These are phyloP conservation scores for Xylaria longipes DNA, from an alignment of 495 filamentous ascomycete species.

Conservation along the genomic window DNA sequence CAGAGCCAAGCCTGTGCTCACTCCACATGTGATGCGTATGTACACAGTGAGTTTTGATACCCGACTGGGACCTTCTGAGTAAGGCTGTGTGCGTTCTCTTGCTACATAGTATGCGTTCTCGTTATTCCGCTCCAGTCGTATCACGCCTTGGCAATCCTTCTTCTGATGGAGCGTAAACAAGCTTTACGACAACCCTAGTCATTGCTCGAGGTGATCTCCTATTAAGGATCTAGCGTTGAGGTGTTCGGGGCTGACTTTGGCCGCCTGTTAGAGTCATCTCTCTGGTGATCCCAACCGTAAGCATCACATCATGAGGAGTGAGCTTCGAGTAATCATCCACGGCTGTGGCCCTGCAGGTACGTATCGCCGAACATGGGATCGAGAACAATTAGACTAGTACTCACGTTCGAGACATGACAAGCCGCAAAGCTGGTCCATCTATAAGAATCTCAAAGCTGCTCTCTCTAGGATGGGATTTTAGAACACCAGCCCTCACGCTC, in stretches of 20 bases:
- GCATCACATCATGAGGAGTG: conserved; percentile 25
- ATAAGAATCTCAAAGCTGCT: conserved; percentile 19
- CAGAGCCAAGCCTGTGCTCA: not conserved
- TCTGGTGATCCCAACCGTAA: conserved; percentile 13
- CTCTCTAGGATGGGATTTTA: conserved; percentile 3
- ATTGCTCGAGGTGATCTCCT: not conserved
- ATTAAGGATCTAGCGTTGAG: conserved; percentile 13
- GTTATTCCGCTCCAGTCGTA: not conserved
- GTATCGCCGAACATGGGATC: conserved; percentile 20
- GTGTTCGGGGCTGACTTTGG: conserved; percentile 19
- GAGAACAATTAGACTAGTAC: conserved; percentile 4
- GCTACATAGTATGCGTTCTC: not conserved
- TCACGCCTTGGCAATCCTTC: not conserved
- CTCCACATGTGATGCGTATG: conserved; percentile 6
- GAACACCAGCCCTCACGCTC: conserved; percentile 23
- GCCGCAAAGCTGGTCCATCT: not conserved
- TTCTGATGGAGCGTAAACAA: not conserved
- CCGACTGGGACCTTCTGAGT: not conserved
- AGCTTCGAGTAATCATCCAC: conserved; percentile 24
- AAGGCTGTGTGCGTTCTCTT: conserved; percentile 9
- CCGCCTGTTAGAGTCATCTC: conserved; percentile 1
- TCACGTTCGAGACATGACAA: not conserved
- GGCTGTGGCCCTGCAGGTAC: not conserved
- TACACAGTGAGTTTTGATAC: conserved; percentile 7
- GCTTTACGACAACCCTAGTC: conserved; percentile 3